Base-by-base conservation (phyloP, 306 rosid species). In the Lablab purpureus region DNA sequence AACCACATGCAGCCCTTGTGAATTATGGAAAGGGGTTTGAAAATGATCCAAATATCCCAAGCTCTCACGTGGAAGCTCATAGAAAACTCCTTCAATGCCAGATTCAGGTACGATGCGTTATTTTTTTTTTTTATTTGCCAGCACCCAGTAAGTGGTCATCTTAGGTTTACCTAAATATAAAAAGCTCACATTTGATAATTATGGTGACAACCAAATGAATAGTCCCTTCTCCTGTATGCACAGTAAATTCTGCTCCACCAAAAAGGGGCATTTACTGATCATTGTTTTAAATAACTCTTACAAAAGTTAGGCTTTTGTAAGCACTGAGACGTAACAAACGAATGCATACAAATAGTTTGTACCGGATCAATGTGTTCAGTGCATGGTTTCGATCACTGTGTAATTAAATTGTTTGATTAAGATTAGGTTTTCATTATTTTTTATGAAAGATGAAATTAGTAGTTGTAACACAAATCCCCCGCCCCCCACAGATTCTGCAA, bases 21-120 rank as follows among this genome's bases (percentile, higher is more conserved):
- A 86, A 75, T 74, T 28, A 75, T 77, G 86, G 83, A 54, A 89
- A 81, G 71, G 86, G 81, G 80, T 74, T 81, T 81, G 87, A 76
- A 50, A 73, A 81, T 37, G 78, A 86, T 85, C 80, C 80, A 27
- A 86, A 81, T 51, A 22, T 76, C 71, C 73, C 84, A 68, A 87
- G 81, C 55, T 70, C 82, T 72, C 89, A 69, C 70, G 76, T 89
- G 71, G 97, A 89, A 84, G 91, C 89, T 59, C 94, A 93, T 47
- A 85, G 34, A 83, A 87, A 78, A 78, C 60, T 91, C 77, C 70
- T 92, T 60, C 81, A 83, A 54, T 82, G 45, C 72, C 98, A 90
- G 85, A 91, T 90, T 67, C 89, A 91, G 99, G 99, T 95, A 87
- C 28, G 41, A 9, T 1, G 51, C 41, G 5, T 67, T 56, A 18